phyloP scores from a whole-genome alignment of 2,329 filamentous ascomycete genomes.

The Cadophora malorum region DNA sequence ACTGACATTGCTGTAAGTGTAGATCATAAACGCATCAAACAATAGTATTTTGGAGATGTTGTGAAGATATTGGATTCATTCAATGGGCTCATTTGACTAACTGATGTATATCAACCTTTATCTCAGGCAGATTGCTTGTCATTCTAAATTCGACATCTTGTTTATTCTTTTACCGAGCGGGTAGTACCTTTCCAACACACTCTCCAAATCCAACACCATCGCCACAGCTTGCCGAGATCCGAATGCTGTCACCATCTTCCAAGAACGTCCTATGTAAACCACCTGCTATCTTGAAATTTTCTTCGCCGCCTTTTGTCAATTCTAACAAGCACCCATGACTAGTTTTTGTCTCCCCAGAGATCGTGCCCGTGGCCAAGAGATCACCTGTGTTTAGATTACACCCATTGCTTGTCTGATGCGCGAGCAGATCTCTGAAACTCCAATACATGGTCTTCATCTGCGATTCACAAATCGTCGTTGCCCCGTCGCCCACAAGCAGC shows the following conservation, averaged over 20 bases:
- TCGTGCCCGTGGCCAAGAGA: constrained; percentile 51
- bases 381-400: constrained; percentile 50
- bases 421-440: constrained; percentile 49
- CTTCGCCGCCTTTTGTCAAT: constrained; percentile 46
- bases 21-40: too few species aligned
- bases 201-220: constrained; percentile 42
- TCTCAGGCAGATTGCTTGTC: neutral
- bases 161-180: constrained; percentile 3
- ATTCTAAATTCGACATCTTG: neutral
- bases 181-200: constrained; percentile 33
- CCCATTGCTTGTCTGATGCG: constrained; percentile 48
- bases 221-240: constrained; percentile 29
- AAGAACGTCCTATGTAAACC: constrained; percentile 45
- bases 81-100: neutral
- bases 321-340: constrained; percentile 52
- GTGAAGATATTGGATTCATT: too few species aligned
- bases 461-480: constrained; percentile 42
- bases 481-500: constrained; percentile 24
- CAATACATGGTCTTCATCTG: constrained; percentile 48
- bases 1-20: neutral
- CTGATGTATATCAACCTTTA: neutral
- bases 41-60: too few species aligned
- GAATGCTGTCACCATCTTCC: constrained; percentile 49
- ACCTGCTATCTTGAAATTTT: constrained; percentile 43
- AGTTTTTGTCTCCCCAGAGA: constrained; percentile 47